Evolutionary conservation across 169 alveolate genomes (phyloP).

Genomic region (Cyclospora cayetanensis): DNA sequence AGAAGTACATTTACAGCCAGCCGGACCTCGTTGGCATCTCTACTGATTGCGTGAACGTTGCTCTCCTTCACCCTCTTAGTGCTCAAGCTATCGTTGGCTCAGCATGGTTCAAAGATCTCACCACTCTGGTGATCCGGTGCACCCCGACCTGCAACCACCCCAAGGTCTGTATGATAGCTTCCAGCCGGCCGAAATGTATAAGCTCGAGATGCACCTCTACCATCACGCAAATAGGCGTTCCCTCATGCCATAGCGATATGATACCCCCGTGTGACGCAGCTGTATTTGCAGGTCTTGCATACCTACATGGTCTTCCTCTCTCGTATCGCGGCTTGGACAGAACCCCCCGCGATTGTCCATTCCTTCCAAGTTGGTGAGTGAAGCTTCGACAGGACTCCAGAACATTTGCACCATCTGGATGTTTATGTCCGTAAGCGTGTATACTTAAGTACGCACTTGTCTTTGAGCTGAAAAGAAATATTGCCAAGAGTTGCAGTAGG

Average conservation of each 20-base stretch:
- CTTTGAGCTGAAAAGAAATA: no score
- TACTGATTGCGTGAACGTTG: constrained; percentile 67
- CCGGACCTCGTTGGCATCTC: constrained; percentile 72
- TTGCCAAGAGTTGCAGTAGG: no score
- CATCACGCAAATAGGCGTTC: no score
- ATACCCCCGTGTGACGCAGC: not conserved
- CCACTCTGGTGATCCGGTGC: constrained; percentile 29
- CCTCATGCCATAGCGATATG: not conserved
- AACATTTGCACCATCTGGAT: not conserved
- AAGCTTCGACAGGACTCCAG: not conserved
- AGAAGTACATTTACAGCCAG: constrained; percentile 61
- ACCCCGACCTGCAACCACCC: constrained; percentile 72
- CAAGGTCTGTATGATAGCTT: no score
- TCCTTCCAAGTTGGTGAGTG: constrained; percentile 50
- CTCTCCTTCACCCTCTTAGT: constrained; percentile 65
- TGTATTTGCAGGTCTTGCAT: constrained; percentile 60
- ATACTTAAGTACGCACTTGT: not conserved
- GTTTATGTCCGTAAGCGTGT: not conserved
- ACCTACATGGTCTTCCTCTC: constrained; percentile 70
- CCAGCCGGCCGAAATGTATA: no score
- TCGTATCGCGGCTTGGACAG: constrained; percentile 70
- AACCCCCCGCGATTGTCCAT: constrained; percentile 67
- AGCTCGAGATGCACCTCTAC: no score
- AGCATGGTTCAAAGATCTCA: constrained; percentile 50
- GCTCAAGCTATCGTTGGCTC: not conserved